Evolutionary conservation across 306 rosid genomes (phyloP).

Genomic region (Vigna radiata): DNA sequence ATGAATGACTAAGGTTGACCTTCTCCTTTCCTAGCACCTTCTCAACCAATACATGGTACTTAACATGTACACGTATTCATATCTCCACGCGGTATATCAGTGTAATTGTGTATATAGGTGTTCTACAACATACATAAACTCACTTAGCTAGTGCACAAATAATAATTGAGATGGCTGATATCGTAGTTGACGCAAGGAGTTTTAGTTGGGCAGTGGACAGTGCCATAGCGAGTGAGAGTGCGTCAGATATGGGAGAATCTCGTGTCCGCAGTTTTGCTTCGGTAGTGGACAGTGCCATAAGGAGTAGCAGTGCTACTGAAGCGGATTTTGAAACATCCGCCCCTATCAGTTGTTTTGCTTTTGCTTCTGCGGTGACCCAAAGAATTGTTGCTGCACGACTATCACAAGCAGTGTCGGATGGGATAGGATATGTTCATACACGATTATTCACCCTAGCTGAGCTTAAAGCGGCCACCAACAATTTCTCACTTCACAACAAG

Average conservation of each 20-base stretch:
- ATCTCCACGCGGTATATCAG: no score
- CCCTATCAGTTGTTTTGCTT: neutral
- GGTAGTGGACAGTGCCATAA: neutral
- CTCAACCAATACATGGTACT: no score
- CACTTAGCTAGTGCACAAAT: no score
- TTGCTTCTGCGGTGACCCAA: neutral
- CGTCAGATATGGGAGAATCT: neutral
- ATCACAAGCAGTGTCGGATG: neutral
- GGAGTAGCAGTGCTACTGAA: neutral
- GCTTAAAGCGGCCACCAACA: slow-evolving; percentile 70
- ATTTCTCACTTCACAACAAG: slow-evolving; percentile 68
- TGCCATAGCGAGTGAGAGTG: neutral
- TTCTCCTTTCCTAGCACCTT: no score
- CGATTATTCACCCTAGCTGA: slow-evolving; percentile 60
- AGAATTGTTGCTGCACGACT: neutral
- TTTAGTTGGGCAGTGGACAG: neutral
- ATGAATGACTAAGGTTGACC: no score
- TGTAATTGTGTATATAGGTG: no score
- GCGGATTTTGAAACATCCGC: neutral
- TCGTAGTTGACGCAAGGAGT: no score
- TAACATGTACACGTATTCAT: no score
- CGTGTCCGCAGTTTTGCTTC: neutral
- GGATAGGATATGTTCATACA: neutral
- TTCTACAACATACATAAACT: no score
- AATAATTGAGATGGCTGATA: no score